Evolutionary conservation across 2,329 filamentous ascomycete species (phyloP).

Genomic region (Helotiales sp.): DNA sequence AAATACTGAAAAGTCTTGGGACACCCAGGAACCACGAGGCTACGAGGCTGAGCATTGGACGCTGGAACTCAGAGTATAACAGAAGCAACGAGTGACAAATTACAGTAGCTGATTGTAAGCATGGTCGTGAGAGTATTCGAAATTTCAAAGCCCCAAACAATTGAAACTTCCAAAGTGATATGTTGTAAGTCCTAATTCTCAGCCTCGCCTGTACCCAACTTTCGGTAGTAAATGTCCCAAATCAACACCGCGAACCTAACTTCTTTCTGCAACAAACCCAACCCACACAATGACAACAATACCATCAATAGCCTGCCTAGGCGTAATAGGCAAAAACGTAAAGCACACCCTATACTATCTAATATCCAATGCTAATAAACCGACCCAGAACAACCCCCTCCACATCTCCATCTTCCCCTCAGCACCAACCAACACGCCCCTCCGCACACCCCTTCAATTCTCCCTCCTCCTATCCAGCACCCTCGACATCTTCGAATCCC

Average conservation of each 20-base stretch:
- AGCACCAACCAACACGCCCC: constrained; percentile 45
- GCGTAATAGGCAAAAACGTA: constrained; percentile 91
- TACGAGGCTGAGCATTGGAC: constrained; percentile 15
- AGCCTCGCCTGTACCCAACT: constrained; percentile 1
- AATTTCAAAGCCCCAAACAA: neutral
- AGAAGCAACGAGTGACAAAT: no score
- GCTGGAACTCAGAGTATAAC: no score
- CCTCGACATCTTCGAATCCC: constrained; percentile 90
- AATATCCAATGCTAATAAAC: neutral
- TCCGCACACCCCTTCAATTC: constrained; percentile 81
- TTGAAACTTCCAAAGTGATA: neutral
- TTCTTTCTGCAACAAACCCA: neutral
- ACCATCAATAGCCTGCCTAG: constrained; percentile 88
- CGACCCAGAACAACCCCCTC: constrained; percentile 83
- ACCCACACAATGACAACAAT: constrained; percentile 50
- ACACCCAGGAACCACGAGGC: constrained; percentile 9
- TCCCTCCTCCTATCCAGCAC: constrained; percentile 87
- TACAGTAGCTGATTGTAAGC: no score
- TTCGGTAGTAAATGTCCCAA: neutral
- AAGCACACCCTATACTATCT: constrained; percentile 28
- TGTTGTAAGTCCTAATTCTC: neutral
- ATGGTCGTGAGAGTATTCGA: neutral
- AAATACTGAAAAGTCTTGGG: neutral
- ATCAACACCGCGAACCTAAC: constrained; percentile 1
- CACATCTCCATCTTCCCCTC: constrained; percentile 85